Conservation (phyloP, 192 early-diverging fungal species). For the Gryganskiella cystojenkinii region DNA sequence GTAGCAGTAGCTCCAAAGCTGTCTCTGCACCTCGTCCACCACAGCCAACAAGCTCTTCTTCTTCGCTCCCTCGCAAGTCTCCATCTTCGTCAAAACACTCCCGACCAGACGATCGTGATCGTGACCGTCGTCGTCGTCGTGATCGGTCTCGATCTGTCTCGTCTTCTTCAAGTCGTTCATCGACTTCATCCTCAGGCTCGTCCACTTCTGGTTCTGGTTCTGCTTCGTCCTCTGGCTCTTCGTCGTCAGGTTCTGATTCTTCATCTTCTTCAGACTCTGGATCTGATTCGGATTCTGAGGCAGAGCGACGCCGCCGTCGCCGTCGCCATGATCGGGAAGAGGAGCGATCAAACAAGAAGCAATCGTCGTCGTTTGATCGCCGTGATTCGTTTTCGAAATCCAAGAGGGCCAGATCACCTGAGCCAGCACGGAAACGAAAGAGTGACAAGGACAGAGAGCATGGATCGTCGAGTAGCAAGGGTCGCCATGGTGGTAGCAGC, state of each 20-base stretch:
- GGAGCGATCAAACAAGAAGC: background rate
- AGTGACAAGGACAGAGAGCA: constrained; percentile 8
- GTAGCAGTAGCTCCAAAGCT: background rate
- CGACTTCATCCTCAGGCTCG: constrained; percentile 1
- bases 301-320: constrained; percentile 18
- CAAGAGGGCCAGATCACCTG: background rate
- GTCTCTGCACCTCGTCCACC: background rate
- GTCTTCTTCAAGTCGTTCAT: constrained; percentile 18
- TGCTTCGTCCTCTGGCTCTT: constrained; percentile 22
- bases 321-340: constrained; percentile 2
- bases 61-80: background rate
- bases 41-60: no score
- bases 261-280: constrained; percentile 49
- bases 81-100: constrained; percentile 2
- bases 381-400: background rate
- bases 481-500: no score
- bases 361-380: no score
- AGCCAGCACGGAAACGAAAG: background rate
- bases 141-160: constrained; percentile 21
- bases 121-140: constrained; percentile 14
- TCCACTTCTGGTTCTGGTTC: constrained; percentile 19
- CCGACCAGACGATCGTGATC: background rate
- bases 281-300: constrained; percentile 20
- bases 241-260: constrained; percentile 13
- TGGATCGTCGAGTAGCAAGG: constrained; percentile 18